Base-by-base conservation (phyloP, 1,284 basidiomycete genomes). In the Lentinula novae-zelandiae region DNA sequence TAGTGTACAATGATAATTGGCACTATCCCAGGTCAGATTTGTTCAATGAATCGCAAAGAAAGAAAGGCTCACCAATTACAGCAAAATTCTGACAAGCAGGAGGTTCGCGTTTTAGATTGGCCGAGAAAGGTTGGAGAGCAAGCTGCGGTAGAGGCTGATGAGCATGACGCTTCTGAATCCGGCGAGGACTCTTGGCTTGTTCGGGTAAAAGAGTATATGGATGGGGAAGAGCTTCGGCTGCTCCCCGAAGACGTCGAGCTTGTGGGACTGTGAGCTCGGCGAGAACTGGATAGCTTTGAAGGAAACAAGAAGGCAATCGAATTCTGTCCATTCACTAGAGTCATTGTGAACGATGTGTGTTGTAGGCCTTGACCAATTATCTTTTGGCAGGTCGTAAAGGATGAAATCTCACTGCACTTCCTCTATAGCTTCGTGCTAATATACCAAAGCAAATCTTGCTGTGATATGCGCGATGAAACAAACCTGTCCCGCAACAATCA, bases 1-100 rank as follows among this genome's bases (percentile, higher is more conserved):
- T 4, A 67, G 48, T 34, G 53, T 57, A 52, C 63, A 64, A 15
- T 51, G 53, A 33, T 62, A 61, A 36, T 31, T 42, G 13, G 53
- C 48, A 52, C 64, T 65, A 51, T 51, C 13, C 10, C 27, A 27
- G 40, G 13, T 58, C 36, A 58, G 48, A 33, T 20, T 34, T 27
- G 34, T 13, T 22, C 15, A 48, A 49, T 22, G n/a, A 34, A n/a
- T 34, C 3, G 1, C 31, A 34, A 44, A n/a, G 20, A 33, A 44
- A 3, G 6, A 52, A n/a, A 40, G 46, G 22, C 62, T 60, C 33
- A 63, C 62, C 59, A 63, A 44, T 58, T 39, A 52, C 55, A 55
- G 20, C 40, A 54, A 15, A 46, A 57, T 44, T 58, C 57, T 8
- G 57, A 53, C 15, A 33, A 12, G n/a, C 49, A 42, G 20, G 57